Conservation (phyloP, 75 land plant species). For the Pinus taeda region DNA sequence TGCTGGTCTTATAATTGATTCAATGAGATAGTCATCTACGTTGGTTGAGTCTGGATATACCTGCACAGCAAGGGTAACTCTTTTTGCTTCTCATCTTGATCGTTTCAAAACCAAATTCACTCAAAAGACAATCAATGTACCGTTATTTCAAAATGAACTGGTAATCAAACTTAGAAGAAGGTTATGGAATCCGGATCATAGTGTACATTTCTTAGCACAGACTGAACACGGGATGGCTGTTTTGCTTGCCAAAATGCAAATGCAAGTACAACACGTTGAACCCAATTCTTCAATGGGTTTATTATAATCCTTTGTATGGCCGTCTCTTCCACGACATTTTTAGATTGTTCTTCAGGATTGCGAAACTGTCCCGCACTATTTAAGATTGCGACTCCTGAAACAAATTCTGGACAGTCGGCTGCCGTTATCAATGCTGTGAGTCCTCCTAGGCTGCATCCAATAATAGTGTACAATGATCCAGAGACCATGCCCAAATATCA, state of each 20-base stretch:
- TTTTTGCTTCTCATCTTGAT: not conserved
- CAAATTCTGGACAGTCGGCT: conserved; percentile 65
- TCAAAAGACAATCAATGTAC: not conserved
- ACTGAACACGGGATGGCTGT: conserved; percentile 79
- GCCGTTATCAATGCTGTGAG: conserved; percentile 86
- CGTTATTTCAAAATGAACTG: not conserved
- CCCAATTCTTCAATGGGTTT: conserved; percentile 71
- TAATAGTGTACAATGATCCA: not conserved
- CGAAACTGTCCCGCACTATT: conserved; percentile 97
- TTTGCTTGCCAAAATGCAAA: conserved; percentile 98
- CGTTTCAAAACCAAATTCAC: not conserved
- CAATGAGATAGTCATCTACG: conserved; percentile 93
- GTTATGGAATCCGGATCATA: not conserved
- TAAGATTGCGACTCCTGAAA: conserved; percentile 71
- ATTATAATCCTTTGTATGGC: conserved; percentile 45
- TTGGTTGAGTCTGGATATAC: conserved; percentile 82
- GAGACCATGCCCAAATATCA: not conserved
- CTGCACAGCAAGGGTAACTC: conserved; percentile 27
- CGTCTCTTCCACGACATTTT: conserved; percentile 42
- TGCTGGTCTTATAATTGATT: conserved; percentile 84
- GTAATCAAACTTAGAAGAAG: not conserved
- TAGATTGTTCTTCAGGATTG: conserved; percentile 21
- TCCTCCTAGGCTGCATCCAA: conserved; percentile 83
- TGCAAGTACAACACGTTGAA: conserved; percentile 61
- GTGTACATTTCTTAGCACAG: conserved; percentile 85